A percentile compares a stretch with the other conserved stretches of the same genome.
Evolutionary conservation across 371 early-diverging fungal species (phyloP).

Genomic region (Mucor circinelloides): DNA sequence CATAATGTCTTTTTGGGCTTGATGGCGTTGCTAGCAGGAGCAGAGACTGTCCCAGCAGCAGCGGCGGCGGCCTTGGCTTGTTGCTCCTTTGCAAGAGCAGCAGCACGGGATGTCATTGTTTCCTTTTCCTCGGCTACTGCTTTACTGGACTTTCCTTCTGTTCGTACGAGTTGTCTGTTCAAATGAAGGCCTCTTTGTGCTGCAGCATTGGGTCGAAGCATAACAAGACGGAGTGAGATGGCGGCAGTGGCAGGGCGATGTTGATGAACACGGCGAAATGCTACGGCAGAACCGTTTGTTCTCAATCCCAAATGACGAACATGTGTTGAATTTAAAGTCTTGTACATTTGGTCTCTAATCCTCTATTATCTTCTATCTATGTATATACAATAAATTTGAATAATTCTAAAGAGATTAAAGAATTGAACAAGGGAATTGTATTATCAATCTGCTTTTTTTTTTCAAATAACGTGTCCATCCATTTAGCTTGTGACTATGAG

Average conservation of each 20-base stretch:
- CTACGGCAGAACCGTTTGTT: conserved; percentile 1
- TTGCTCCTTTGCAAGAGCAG: conserved; percentile 45
- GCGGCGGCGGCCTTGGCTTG: conserved; percentile 24
- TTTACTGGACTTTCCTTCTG: conserved; percentile 18
- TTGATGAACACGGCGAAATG: conserved; percentile 15
- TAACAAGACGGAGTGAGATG: conserved; percentile 10
- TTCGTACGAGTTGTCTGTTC: conserved; percentile 29
- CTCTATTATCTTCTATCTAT: background rate
- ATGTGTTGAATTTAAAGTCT: conserved; percentile 7
- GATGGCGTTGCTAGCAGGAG: conserved; percentile 24
- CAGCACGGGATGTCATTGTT: conserved; percentile 47
- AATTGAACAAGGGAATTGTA: background rate
- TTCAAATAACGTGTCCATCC: background rate
- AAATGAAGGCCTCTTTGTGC: conserved; percentile 22
- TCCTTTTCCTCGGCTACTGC: conserved; percentile 35
- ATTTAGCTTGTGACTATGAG: conserved; percentile 1
- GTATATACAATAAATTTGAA: conserved; percentile 2
- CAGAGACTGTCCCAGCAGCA: background rate
- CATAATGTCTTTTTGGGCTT: conserved; percentile 72
- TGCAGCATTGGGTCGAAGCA: conserved; percentile 18
- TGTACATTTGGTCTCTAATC: conserved; percentile 14
- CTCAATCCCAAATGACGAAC: conserved; percentile 13
- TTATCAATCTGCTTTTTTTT: background rate
- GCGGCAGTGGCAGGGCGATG: conserved; percentile 1
- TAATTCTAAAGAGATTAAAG: background rate